Evolutionary conservation across 768 basidiomycete genomes (phyloP).

Genomic region (Lactifluus piperatus): DNA sequence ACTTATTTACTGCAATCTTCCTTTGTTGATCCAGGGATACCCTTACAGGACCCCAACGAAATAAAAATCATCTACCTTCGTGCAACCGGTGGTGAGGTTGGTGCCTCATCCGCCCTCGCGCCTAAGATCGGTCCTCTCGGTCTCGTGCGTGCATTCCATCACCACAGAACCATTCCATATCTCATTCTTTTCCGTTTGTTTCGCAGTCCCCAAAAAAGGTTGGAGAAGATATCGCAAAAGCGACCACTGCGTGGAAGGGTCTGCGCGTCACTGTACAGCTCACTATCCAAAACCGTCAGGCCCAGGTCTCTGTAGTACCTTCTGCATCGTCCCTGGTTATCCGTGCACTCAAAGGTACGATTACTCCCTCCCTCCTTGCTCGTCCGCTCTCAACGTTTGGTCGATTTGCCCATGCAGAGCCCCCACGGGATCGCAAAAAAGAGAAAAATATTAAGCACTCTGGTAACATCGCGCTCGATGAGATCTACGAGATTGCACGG

Average conservation of each 20-base stretch:
- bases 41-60: constrained; percentile 85
- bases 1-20: not conserved
- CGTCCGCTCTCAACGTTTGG: not conserved
- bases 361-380: not conserved
- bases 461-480: constrained; percentile 89
- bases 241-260: constrained; percentile 97
- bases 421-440: constrained; percentile 99
- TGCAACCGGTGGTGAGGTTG: constrained; percentile 98
- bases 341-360: constrained; percentile 90
- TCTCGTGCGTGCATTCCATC: constrained; percentile 53
- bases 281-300: constrained; percentile 99
- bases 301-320: constrained; percentile 91
- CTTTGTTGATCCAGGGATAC: not conserved
- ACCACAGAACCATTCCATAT: not conserved
- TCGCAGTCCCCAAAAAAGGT: constrained; percentile 97
- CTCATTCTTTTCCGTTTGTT: constrained; percentile 6
- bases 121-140: constrained; percentile 99
- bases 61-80: constrained; percentile 99
- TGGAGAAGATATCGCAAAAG: constrained; percentile 99
- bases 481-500: constrained; percentile 92
- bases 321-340: constrained; percentile 97
- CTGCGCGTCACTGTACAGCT: constrained; percentile 98
- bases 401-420: constrained; percentile 46
- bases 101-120: constrained; percentile 95
- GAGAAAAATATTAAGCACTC: constrained; percentile 99